These are phyloP conservation scores for Selaginella moellendorffii DNA, from an alignment of 75 land plant species.

Conservation along the genomic window DNA sequence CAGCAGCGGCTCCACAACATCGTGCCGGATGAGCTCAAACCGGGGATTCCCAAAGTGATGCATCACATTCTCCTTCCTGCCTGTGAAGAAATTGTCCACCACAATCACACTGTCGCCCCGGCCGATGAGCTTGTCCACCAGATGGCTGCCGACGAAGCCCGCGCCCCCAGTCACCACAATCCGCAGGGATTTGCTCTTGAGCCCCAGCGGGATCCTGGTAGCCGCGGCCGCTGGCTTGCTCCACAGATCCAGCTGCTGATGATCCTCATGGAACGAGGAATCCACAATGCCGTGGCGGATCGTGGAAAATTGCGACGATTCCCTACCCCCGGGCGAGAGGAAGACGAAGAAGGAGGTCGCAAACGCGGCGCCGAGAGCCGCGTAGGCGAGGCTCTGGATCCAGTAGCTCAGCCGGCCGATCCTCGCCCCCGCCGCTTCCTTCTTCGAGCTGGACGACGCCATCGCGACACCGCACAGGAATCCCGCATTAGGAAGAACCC, in stretches of 20 bases:
- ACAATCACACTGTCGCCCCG: constrained; percentile 69
- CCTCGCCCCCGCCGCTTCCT: too few relatives aligned
- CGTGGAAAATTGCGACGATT: not conserved
- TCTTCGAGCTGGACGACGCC: too few relatives aligned
- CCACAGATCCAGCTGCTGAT: not conserved
- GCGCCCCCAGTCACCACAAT: constrained; percentile 74
- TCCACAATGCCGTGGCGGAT: not conserved
- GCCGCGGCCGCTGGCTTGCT: not conserved
- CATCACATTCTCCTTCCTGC: constrained; percentile 57
- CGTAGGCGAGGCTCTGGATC: constrained; percentile 75
- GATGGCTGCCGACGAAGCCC: constrained; percentile 72
- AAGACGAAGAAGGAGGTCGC: constrained; percentile 53
- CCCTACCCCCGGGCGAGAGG: constrained; percentile 11
- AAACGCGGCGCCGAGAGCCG: constrained; percentile 51
- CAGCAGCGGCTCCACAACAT: constrained; percentile 66
- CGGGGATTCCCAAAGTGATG: constrained; percentile 54
- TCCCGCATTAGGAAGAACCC: too few relatives aligned
- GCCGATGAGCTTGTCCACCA: constrained; percentile 52
- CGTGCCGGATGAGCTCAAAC: constrained; percentile 73
- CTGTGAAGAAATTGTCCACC: constrained; percentile 74
- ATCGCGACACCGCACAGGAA: too few relatives aligned
- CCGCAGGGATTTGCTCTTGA: constrained; percentile 35
- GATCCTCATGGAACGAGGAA: not conserved
- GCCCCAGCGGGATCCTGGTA: constrained; percentile 23
- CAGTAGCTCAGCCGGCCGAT: too few relatives aligned